These are phyloP conservation scores for Lactifluus hygrophoroides DNA, from an alignment of 768 basidiomycete genomes.

Conservation along the genomic window DNA sequence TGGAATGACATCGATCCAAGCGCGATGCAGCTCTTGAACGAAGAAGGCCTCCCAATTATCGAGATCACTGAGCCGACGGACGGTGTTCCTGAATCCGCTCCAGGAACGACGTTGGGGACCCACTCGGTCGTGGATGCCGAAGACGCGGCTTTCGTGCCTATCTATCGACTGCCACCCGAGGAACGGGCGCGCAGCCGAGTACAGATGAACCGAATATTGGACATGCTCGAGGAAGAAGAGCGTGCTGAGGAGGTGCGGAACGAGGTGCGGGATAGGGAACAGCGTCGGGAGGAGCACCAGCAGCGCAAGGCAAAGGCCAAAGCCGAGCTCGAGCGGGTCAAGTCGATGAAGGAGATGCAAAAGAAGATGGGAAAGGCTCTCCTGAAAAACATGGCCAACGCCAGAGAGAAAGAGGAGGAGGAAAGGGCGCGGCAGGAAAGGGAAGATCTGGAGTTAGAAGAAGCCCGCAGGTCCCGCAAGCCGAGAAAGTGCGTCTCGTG, in stretches of 20 bases:
- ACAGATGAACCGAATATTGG: conserved; percentile 58
- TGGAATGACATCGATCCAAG: conserved; percentile 19
- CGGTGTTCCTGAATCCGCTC: conserved; percentile 21
- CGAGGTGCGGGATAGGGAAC: conserved; percentile 34
- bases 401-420: conserved; percentile 33
- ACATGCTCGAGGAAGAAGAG: conserved; percentile 68
- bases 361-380: conserved; percentile 74
- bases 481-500: conserved; percentile 62
- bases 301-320: conserved; percentile 43
- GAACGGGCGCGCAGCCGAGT: conserved; percentile 44
- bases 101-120: conserved; percentile 1
- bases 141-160: conserved; percentile 40
- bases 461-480: conserved; percentile 27
- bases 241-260: conserved; percentile 35
- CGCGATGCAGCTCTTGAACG: conserved; percentile 49
- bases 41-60: conserved; percentile 72
- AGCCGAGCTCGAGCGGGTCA: conserved; percentile 32
- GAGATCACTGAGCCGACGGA: conserved; percentile 57
- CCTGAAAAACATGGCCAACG: conserved; percentile 37
- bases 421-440: conserved; percentile 26
- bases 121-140: conserved; percentile 22
- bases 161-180: conserved; percentile 36
- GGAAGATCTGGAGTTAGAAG: conserved; percentile 24
- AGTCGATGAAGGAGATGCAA: conserved; percentile 44
- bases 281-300: conserved; percentile 39